Percentiles rank a stretch among this genome's conserved stretches.
Conservation (phyloP, 495 filamentous ascomycete species). For the Umbilicaria muhlenbergii region DNA sequence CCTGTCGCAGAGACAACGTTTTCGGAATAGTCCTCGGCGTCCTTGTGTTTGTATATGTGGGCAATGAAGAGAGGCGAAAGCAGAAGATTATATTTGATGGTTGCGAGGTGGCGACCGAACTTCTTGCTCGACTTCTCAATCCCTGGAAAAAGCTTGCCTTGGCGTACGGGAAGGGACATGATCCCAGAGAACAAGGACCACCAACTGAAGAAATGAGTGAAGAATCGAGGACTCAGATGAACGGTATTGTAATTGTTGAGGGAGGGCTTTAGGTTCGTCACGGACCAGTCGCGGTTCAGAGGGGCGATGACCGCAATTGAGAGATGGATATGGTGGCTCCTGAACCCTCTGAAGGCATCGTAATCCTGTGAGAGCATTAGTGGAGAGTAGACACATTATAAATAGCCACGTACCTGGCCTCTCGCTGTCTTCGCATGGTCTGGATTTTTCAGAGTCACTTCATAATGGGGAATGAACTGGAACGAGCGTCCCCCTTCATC, state of each 20-base stretch:
- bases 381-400: background rate
- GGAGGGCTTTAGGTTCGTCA: constrained; percentile 53
- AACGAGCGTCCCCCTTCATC: constrained; percentile 54
- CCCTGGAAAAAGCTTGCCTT: constrained; percentile 80
- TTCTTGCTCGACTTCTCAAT: constrained; percentile 95
- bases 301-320: constrained; percentile 82
- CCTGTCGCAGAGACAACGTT: constrained; percentile 80
- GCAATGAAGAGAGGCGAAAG: constrained; percentile 86
- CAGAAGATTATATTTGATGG: constrained; percentile 91
- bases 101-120: constrained; percentile 89
- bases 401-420: constrained; percentile 22
- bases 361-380: constrained; percentile 39
- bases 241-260: constrained; percentile 78
- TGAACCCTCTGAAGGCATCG: constrained; percentile 85
- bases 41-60: constrained; percentile 97
- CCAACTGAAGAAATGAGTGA: constrained; percentile 97
- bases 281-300: constrained; percentile 61
- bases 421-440: constrained; percentile 44
- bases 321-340: constrained; percentile 89
- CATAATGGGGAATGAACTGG: constrained; percentile 81
- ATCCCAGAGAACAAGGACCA: constrained; percentile 91
- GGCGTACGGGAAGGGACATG: constrained; percentile 87
- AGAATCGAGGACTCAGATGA: constrained; percentile 85
- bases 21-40: constrained; percentile 70
- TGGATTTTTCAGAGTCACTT: constrained; percentile 73